Conservation (phyloP, 805 yeast genomes). For the Millerozyma miso region DNA sequence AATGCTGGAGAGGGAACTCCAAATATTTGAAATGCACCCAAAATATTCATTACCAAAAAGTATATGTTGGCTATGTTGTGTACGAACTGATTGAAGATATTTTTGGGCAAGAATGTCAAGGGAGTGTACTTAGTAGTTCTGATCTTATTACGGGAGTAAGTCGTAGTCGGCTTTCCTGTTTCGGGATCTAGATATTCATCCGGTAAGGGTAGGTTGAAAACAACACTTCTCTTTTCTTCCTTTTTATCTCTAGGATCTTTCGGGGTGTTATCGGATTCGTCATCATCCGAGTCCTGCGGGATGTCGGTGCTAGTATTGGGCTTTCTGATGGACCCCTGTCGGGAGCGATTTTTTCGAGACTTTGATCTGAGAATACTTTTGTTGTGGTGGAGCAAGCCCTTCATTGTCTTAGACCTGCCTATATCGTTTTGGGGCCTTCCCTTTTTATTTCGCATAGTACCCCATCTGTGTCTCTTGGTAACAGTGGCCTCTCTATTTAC, state of each 20-base stretch:
- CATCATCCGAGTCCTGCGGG: conserved; percentile 28
- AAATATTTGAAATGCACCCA: conserved; percentile 74
- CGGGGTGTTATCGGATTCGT: conserved; percentile 25
- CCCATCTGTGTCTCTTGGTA: conserved; percentile 87
- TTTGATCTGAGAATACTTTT: conserved; percentile 15
- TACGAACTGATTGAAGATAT: conserved; percentile 66
- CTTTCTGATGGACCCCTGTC: conserved; percentile 15
- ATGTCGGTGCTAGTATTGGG: conserved; percentile 18
- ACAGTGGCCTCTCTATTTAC: conserved; percentile 39
- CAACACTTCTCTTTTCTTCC: conserved; percentile 43
- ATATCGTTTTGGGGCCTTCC: conserved; percentile 55
- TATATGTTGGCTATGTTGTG: conserved; percentile 86
- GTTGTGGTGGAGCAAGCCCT: conserved; percentile 31
- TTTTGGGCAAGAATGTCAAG: conserved; percentile 80
- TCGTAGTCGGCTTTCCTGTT: conserved; percentile 53
- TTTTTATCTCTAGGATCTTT: conserved; percentile 30
- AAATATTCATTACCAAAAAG: conserved; percentile 71
- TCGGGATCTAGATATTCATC: conserved; percentile 50
- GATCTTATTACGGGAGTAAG: conserved; percentile 85
- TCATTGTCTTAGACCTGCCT: conserved; percentile 57
- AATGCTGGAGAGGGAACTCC: conserved; percentile 79
- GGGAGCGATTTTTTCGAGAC: conserved; percentile 6
- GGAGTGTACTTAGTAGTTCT: conserved; percentile 96
- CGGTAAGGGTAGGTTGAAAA: conserved; percentile 59
- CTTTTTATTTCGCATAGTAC: conserved; percentile 73